Conservation (phyloP, 78 protist species). For the Dictyostelium discoideum region dicty_2.7 NC_007090.3:5019501-5020000, state of each 20-base stretch:
- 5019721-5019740: neutral
- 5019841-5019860: neutral
- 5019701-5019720: neutral
- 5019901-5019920: neutral
- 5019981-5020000: neutral
- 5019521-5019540: neutral
- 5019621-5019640: neutral
- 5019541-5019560: neutral
- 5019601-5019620: neutral
- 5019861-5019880: neutral
- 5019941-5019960: neutral
- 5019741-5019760: no score
- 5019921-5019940: neutral
- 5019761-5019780: no score
- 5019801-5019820: neutral
- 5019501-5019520: neutral
- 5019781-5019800: no score
- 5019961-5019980: neutral
- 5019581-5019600: neutral
- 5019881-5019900: neutral
- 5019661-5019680: neutral
- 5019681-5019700: neutral
- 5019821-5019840: no score
- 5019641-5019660: neutral
- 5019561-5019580: neutral